Base-by-base conservation (phyloP, 176 grass and related monocot genomes). In the Oryza glumipatula region DNA sequence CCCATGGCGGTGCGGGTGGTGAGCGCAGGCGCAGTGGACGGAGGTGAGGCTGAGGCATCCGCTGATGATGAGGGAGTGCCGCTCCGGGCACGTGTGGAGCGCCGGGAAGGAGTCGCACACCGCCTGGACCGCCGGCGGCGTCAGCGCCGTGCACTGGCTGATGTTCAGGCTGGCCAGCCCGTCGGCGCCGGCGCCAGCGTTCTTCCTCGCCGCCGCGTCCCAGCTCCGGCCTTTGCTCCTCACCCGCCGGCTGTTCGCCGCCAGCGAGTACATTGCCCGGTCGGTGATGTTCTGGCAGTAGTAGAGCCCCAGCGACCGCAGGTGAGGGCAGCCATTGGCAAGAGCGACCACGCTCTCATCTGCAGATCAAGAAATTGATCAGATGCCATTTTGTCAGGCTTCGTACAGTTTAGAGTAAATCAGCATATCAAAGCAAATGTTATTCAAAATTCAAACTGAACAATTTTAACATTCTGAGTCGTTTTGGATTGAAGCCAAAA, bases 251-350 rank as follows among this genome's bases (percentile, higher is more conserved):
- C 89, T 90, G 56, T 97, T 97, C 49, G 88, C 94, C 2, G 94
- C 92, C 2, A 94, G 89, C 13, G 94, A 97, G 85, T 97, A 94
- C 87, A 97, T 97, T 56, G 94, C 94, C 21, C 89, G 80, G 72
- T 97, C 92, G 10, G 94, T 97, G 76, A 97, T 94, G 85, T 94
- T 97, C 85, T 97, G 94, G 88, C 94, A 97, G 87, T 90, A 97
- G 72, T 97, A 97, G 21, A 97, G 76, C 1, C 94, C 94, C 24
- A 97, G 80, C 4, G 94, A 90, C 8, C 87, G 90, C 9, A 97
- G 87, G 67, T 80, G 91, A 21, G 88, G 82, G 73, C 94, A 97
- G 0, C 85, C 79, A 12, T 88, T 83, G 0, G 94, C 94, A 14
- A 97, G 83, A 4, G 94, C 94, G 1, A 97, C 65, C 36, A 97